A percentile compares a stretch with the other conserved stretches of the same genome.
phyloP scores from a whole-genome alignment of 371 early-diverging fungal species.

The Apophysomyces ossiformis region DNA sequence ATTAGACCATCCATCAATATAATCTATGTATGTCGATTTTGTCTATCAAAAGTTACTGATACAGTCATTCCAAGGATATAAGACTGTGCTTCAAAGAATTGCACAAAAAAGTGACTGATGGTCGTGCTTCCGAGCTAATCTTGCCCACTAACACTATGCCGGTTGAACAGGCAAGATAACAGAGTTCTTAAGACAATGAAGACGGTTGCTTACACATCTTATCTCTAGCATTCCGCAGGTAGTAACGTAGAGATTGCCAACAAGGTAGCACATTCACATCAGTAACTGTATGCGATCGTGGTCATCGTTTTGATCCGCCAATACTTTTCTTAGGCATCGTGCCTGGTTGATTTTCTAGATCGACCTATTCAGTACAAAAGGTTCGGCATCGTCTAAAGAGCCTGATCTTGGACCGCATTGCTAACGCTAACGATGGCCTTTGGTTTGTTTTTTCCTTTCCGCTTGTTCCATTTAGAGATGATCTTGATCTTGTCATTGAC shows the following conservation, averaged over 20 bases:
- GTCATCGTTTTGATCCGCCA: background rate
- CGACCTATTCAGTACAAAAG: slow-evolving; percentile 33
- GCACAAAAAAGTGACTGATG: no score
- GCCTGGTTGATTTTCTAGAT: slow-evolving; percentile 34
- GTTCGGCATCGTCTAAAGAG: slow-evolving; percentile 1
- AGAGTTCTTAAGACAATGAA: no score
- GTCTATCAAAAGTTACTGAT: no score
- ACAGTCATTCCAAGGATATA: background rate
- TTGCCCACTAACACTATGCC: no score
- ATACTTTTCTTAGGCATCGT: slow-evolving; percentile 21
- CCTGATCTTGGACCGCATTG: no score
- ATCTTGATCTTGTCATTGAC: slow-evolving; percentile 38
- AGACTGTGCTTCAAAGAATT: no score
- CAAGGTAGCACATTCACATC: slow-evolving; percentile 11
- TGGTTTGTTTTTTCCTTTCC: no score
- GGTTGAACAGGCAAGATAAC: no score
- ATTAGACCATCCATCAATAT: no score
- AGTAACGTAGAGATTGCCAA: slow-evolving; percentile 22
- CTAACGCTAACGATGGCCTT: no score
- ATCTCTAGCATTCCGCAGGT: background rate
- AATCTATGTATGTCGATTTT: no score
- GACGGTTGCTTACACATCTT: background rate
- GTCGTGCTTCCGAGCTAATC: no score
- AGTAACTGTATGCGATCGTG: background rate
- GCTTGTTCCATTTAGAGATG: slow-evolving; percentile 11